These are phyloP conservation scores for Dendrocalamus latiflorus DNA, from an alignment of 202 grass and related monocot species.

Conservation along the genomic window DNA sequence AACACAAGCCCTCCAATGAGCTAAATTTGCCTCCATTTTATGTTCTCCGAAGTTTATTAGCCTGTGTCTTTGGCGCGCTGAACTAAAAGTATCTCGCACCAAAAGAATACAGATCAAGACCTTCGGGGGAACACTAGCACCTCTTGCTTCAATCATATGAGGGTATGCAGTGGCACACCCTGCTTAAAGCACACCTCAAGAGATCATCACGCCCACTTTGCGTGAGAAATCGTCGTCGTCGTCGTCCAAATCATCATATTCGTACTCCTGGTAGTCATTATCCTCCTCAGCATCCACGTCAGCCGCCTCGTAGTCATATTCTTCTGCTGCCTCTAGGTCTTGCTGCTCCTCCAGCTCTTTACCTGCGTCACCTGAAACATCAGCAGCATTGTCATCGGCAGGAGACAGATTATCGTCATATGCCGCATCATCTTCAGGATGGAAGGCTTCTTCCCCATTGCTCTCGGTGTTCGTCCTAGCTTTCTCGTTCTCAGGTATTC, in stretches of 20 bases:
- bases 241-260: slow-evolving; percentile 49
- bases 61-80: background rate
- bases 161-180: background rate
- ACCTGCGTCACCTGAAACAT: background rate
- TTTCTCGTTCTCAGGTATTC: no score
- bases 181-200: slow-evolving; percentile 13
- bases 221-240: slow-evolving; percentile 56
- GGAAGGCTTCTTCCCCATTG: no score
- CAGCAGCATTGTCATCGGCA: slow-evolving; percentile 7
- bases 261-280: slow-evolving; percentile 39
- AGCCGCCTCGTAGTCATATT: slow-evolving; percentile 24
- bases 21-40: background rate
- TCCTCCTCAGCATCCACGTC: slow-evolving; percentile 33
- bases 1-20: background rate
- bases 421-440: no score
- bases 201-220: slow-evolving; percentile 58
- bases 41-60: slow-evolving; percentile 26
- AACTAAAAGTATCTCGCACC: slow-evolving; percentile 35
- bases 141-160: background rate
- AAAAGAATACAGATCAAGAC: slow-evolving; percentile 23
- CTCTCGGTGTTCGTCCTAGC: no score
- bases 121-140: background rate
- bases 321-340: slow-evolving; percentile 33
- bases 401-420: no score
- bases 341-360: slow-evolving; percentile 39